Percentiles rank a stretch among this genome's conserved stretches.
phyloP scores from a whole-genome alignment of 257 asterid genomes.

The Solanum paucissectum region DNA sequence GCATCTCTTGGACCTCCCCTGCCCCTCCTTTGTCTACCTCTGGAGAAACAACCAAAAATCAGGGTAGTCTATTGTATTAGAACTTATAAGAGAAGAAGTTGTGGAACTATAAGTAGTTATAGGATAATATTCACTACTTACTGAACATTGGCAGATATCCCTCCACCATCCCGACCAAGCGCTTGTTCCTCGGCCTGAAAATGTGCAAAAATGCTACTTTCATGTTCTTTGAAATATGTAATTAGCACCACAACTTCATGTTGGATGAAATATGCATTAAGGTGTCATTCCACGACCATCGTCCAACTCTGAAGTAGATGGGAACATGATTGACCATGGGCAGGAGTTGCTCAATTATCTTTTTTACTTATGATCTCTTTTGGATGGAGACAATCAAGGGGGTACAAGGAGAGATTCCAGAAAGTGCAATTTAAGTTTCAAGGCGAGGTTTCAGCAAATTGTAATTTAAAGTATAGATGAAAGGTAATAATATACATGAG shows the following conservation, averaged over 20 bases:
- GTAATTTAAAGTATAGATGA: background rate
- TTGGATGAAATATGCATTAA: background rate
- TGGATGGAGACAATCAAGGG: background rate
- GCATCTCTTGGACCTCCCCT: constrained; percentile 81
- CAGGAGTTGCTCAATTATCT: background rate
- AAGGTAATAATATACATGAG: background rate
- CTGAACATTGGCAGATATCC: constrained; percentile 69
- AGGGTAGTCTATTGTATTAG: background rate
- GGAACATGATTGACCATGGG: background rate
- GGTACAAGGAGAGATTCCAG: background rate
- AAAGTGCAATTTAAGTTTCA: background rate
- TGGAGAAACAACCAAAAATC: constrained; percentile 4
- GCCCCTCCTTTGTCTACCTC: constrained; percentile 89
- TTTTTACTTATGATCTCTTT: background rate
- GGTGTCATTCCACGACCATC: background rate
- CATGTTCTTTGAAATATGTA: background rate
- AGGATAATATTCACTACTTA: constrained; percentile 26
- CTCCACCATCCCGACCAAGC: constrained; percentile 71
- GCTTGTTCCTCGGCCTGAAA: constrained; percentile 83
- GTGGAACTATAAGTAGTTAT: background rate
- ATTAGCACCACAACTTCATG: background rate
- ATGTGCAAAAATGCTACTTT: background rate
- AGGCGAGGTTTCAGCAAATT: background rate
- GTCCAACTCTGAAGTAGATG: background rate
- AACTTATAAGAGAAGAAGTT: background rate